Evolutionary conservation across 2,329 filamentous ascomycete species (phyloP).

Genomic region (Aspergillus transmontanensis): DNA sequence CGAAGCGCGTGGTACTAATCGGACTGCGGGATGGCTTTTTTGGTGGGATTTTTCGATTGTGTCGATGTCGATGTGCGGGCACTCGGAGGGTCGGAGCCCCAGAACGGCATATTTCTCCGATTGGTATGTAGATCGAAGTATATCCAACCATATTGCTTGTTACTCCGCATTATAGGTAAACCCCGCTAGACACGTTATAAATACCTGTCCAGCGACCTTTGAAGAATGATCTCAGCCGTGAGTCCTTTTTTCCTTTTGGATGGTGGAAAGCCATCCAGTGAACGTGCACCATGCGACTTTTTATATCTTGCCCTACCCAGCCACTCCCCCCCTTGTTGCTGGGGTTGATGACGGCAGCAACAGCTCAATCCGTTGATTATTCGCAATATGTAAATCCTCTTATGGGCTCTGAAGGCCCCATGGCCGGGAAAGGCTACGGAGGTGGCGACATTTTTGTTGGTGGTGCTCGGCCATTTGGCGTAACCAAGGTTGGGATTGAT

Average conservation of each 20-base stretch:
- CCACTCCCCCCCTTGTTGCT: background rate
- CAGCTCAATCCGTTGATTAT: constrained; percentile 22
- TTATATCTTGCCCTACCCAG: background rate
- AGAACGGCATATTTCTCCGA: constrained; percentile 21
- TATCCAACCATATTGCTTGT: background rate
- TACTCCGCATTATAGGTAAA: constrained; percentile 1
- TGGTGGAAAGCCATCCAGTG: background rate
- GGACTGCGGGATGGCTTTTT: constrained; percentile 17
- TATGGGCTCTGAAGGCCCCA: constrained; percentile 51
- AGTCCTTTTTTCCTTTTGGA: background rate
- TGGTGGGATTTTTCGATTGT: constrained; percentile 31
- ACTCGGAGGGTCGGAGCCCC: constrained; percentile 14
- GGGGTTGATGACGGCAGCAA: background rate
- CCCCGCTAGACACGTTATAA: background rate
- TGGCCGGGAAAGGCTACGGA: constrained; percentile 41
- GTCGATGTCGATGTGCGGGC: constrained; percentile 23
- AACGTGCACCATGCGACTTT: background rate
- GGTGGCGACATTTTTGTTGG: constrained; percentile 50
- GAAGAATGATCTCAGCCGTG: background rate
- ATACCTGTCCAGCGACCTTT: background rate
- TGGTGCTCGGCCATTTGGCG: constrained; percentile 47
- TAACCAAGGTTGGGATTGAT: constrained; percentile 48
- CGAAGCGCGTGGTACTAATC: constrained; percentile 7
- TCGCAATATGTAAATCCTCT: constrained; percentile 49
- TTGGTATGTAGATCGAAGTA: constrained; percentile 8